A percentile compares a stretch with the other conserved stretches of the same genome.
Conservation (phyloP, 108 stramenopile species). For the Cylindrotheca fusiformis region DNA sequence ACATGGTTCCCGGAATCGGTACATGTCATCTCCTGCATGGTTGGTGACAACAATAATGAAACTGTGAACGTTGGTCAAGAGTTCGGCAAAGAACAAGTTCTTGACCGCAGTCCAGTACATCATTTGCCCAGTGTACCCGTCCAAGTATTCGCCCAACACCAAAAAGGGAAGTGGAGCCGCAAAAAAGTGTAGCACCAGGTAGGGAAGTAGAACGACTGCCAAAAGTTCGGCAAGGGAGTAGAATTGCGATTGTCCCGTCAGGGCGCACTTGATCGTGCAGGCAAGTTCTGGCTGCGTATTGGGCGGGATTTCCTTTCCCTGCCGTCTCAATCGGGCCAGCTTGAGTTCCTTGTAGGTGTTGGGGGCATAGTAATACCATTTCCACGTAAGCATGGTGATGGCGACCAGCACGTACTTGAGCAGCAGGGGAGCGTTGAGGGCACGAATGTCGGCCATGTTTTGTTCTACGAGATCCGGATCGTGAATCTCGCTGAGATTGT, state of each 20-base stretch:
- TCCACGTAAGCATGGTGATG: constrained; percentile 52
- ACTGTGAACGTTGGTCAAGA: constrained; percentile 63
- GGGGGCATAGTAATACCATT: constrained; percentile 72
- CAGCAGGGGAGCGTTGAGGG: constrained; percentile 26
- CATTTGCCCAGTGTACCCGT: constrained; percentile 21
- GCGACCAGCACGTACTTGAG: constrained; percentile 42
- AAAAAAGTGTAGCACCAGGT: constrained; percentile 54
- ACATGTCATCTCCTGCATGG: constrained; percentile 76
- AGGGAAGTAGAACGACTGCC: constrained; percentile 46
- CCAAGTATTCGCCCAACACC: constrained; percentile 27
- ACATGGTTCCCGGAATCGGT: constrained; percentile 63
- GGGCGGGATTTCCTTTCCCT: constrained; percentile 32
- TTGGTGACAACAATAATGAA: constrained; percentile 74
- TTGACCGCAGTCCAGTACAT: constrained; percentile 52
- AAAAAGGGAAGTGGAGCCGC: constrained; percentile 51
- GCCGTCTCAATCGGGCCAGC: constrained; percentile 34
- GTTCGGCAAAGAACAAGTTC: constrained; percentile 63
- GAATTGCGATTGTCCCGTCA: constrained; percentile 25
- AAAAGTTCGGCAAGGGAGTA: constrained; percentile 42
- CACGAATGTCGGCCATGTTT: constrained; percentile 44
- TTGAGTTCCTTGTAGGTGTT: constrained; percentile 74
- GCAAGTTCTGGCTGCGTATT: constrained; percentile 32
- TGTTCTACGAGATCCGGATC: constrained; percentile 73
- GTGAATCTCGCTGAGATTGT: constrained; percentile 51
- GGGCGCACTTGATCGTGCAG: constrained; percentile 33